phyloP scores from a whole-genome alignment of 495 filamentous ascomycete genomes.

The Penicillium crystallinum region DNA sequence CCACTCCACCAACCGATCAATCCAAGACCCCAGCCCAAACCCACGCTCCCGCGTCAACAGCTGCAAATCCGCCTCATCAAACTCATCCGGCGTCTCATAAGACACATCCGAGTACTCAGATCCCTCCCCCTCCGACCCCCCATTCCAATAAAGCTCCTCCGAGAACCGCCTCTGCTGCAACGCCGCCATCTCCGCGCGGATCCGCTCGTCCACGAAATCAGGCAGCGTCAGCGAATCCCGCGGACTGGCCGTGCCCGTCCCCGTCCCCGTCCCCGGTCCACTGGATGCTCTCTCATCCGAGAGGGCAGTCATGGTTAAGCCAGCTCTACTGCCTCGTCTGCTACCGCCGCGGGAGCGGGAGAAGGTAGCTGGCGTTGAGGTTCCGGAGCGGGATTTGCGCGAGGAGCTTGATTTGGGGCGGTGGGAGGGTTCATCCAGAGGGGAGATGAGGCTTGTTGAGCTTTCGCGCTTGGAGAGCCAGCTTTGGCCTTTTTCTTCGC shows the following conservation, averaged over 20 bases:
- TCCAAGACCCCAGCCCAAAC: conserved; percentile 67
- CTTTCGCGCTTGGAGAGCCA: conserved; percentile 71
- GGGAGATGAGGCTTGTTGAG: conserved; percentile 60
- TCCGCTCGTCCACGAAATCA: conserved; percentile 42
- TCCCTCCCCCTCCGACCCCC: background rate
- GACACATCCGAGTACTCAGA: conserved; percentile 23
- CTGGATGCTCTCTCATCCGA: conserved; percentile 4
- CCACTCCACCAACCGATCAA: conserved; percentile 71
- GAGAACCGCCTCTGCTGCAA: conserved; percentile 22
- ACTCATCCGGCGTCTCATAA: conserved; percentile 26
- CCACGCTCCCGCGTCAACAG: conserved; percentile 50
- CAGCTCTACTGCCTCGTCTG: conserved; percentile 30
- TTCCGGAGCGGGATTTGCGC: conserved; percentile 31
- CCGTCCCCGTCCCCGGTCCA: background rate
- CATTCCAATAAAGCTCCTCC: conserved; percentile 12
- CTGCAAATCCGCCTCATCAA: conserved; percentile 42
- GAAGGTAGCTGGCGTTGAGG: conserved; percentile 31
- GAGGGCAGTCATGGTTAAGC: conserved; percentile 35
- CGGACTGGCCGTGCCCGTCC: conserved; percentile 10
- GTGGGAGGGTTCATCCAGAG: conserved; percentile 27
- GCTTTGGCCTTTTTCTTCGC: conserved; percentile 73
- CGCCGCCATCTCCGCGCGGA: conserved; percentile 40
- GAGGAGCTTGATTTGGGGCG: conserved; percentile 22
- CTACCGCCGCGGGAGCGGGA: conserved; percentile 30
- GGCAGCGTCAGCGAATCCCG: conserved; percentile 21